Base-by-base conservation (phyloP, 2,329 filamentous ascomycete species). In the Neodidymelliopsis sp. region DNA sequence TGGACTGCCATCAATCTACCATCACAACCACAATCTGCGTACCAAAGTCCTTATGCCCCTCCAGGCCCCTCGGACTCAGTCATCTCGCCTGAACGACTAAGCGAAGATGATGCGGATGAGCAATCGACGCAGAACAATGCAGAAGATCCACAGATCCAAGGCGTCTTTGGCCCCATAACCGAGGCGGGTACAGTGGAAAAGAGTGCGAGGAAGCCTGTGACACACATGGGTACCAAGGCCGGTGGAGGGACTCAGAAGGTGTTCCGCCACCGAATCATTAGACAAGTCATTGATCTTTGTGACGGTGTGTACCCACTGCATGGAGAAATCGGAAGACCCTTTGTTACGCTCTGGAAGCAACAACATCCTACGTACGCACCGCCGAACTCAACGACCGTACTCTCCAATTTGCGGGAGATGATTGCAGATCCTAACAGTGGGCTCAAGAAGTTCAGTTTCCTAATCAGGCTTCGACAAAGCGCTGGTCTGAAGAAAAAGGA, bases 281-380 rank as follows among this genome's bases (percentile, higher is more conserved):
- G 82, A 62, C 76, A 83, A 19, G 78, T 86, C 28, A 60, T 86
- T 10, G 71, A 80, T 33, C 74, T 76, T 37, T 80, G 79, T 44
- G 75, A 76, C 34, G 84, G 84, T 6, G 78, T 81, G 2, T 84
- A 81, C 42, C 81, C 83, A 2, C 75, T 79, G 27, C 77, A 81
- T 18, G 73, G 73, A 33, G 81, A 84, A 55, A 74, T 85, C n/a
- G 78, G 75, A 66, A 75, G 78, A 54, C 79, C 83, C 7, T 84
- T 84, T 54, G 70, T 75, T 11, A 77, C 77, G 2, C 69, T 77
- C 12, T 86, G 83, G 82, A 70, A 77, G 74, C 62, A 74, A 49
- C 76, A 75, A 11, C 53, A 63, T 23, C 53, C 54, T 8, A 60
- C 74, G 16, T 37, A 74, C 30, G 73, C 74, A 46, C 75, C 63